Evolutionary conservation across 1,139 yeast genomes (phyloP).

Genomic region (Geotrichum macrosporum): DNA sequence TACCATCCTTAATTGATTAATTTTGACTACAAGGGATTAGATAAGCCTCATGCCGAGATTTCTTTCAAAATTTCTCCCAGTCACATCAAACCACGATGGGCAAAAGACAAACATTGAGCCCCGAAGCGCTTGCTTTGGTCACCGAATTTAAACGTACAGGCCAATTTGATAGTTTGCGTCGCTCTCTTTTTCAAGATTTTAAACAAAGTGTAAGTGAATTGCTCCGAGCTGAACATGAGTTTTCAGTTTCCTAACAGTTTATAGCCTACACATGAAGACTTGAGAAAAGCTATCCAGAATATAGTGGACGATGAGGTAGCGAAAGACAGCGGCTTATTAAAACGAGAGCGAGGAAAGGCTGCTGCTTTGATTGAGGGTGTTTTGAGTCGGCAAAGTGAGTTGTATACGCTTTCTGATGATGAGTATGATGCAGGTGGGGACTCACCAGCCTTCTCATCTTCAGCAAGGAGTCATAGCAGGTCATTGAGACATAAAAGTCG

Average conservation of each 20-base stretch:
- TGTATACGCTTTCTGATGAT: constrained; percentile 15
- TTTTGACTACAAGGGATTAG: too few species aligned
- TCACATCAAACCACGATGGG: background rate
- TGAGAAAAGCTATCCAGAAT: constrained; percentile 28
- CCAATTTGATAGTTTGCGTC: constrained; percentile 33
- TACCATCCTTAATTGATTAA: too few species aligned
- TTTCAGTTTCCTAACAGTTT: too few species aligned
- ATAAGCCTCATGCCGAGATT: too few species aligned
- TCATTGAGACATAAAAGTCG: constrained; percentile 1
- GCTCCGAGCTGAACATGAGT: too few species aligned
- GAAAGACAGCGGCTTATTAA: constrained; percentile 29
- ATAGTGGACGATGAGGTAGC: constrained; percentile 33
- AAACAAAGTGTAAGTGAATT: constrained; percentile 30
- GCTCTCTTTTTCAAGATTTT: constrained; percentile 30
- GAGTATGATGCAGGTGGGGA: background rate
- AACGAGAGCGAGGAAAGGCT: constrained; percentile 32
- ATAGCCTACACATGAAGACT: constrained; percentile 27
- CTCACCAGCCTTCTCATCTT: constrained; percentile 1
- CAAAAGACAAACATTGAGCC: constrained; percentile 5
- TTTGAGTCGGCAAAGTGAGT: constrained; percentile 26
- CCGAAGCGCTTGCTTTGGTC: constrained; percentile 23
- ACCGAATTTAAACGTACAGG: constrained; percentile 35
- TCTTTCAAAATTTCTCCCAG: background rate
- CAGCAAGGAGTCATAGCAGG: background rate
- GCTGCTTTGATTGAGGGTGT: constrained; percentile 35